Conservation (phyloP, 2,329 filamentous ascomycete species). For the Mariannaea elegans region DNA sequence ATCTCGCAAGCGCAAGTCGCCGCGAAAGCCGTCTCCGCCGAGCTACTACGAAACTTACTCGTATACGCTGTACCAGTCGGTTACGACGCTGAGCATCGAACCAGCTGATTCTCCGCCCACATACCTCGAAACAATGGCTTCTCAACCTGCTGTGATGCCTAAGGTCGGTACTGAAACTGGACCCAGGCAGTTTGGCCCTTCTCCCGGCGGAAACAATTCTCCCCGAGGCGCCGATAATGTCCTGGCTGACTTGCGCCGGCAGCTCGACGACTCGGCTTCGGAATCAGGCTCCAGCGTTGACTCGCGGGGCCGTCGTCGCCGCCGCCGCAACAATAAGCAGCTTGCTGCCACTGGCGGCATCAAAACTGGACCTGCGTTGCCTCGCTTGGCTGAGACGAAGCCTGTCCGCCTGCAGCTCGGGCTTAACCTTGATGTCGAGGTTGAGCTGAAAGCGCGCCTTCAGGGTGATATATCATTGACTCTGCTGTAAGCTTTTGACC, state of each 20-base stretch:
- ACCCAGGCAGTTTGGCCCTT: constrained; percentile 12
- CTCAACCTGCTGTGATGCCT: constrained; percentile 24
- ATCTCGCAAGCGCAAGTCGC: constrained; percentile 24
- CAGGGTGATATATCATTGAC: constrained; percentile 32
- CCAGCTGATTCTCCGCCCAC: constrained; percentile 24
- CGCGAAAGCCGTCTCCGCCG: constrained; percentile 16
- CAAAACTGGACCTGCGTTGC: constrained; percentile 28
- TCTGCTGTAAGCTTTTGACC: constrained; percentile 25
- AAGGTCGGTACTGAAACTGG: constrained; percentile 29
- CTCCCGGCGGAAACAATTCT: constrained; percentile 21
- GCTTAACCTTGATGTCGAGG: constrained; percentile 30
- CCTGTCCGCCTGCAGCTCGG: constrained; percentile 30
- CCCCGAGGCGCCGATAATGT: constrained; percentile 24
- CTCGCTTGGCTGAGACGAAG: constrained; percentile 31
- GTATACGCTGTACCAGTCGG: constrained; percentile 22
- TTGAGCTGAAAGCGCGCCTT: constrained; percentile 31
- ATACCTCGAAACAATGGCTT: constrained; percentile 29
- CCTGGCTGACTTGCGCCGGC: constrained; percentile 31
- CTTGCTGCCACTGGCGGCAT: constrained; percentile 27
- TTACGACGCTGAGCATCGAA: constrained; percentile 30
- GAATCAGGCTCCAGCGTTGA: constrained; percentile 30
- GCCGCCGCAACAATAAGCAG: constrained; percentile 33
- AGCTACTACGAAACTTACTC: constrained; percentile 30
- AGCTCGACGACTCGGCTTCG: constrained; percentile 32
- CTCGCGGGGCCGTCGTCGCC: constrained; percentile 23